Evolutionary conservation across 2,329 filamentous ascomycete species (phyloP).

Genomic region (Cladosporium sp.): DNA sequence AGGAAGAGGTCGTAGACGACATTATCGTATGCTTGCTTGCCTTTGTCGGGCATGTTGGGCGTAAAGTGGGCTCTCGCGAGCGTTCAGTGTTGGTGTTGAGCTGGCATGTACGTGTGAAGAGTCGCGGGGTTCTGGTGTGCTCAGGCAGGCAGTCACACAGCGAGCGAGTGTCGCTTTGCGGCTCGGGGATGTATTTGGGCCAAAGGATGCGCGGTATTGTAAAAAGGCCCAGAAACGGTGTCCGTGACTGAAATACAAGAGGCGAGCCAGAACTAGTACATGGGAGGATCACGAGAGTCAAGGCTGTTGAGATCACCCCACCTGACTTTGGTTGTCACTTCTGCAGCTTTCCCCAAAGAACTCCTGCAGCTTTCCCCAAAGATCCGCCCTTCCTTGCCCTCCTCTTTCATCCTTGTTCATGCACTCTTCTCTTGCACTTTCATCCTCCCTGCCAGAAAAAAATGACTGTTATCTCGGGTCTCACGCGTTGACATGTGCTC

Average conservation of each 20-base stretch:
- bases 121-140: not conserved
- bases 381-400: too few relatives aligned
- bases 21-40: slow-evolving; percentile 29
- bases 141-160: too few relatives aligned
- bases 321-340: too few relatives aligned
- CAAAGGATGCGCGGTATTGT: not conserved
- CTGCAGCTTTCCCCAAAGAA: too few relatives aligned
- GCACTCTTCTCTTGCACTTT: not conserved
- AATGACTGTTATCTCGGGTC: not conserved
- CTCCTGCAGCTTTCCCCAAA: too few relatives aligned
- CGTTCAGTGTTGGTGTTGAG: not conserved
- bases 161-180: not conserved
- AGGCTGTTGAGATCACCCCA: too few relatives aligned
- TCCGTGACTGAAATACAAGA: not conserved
- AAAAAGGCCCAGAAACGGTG: not conserved
- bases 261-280: not conserved
- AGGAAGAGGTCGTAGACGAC: slow-evolving; percentile 70
- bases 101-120: slow-evolving; percentile 14
- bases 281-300: too few relatives aligned
- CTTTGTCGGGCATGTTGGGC: slow-evolving; percentile 20
- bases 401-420: too few relatives aligned
- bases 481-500: not conserved
- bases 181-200: not conserved
- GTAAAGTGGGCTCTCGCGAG: not conserved
- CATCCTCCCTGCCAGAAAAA: not conserved